Evolutionary conservation across 768 basidiomycete species (phyloP).

Genomic region (Suillus variegatus): DNA sequence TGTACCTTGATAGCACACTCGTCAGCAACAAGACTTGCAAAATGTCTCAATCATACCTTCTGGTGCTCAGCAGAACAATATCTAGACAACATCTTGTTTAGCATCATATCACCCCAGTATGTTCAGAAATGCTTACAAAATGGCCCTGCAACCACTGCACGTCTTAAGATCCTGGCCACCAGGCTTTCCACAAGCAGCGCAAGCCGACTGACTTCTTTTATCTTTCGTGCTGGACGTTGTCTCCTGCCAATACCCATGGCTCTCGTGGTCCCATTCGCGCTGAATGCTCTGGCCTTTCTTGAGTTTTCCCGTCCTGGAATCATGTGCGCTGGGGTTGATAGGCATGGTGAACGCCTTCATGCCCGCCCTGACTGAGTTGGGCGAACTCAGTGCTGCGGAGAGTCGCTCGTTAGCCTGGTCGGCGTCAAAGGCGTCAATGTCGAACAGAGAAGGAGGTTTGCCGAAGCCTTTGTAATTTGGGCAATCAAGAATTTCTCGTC

Average conservation of each 20-base stretch:
- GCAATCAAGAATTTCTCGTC: conserved; percentile 28
- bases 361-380: conserved; percentile 30
- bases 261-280: conserved; percentile 19
- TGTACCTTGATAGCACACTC: conserved; percentile 15
- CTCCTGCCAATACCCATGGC: conserved; percentile 28
- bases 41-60: conserved; percentile 16
- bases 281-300: conserved; percentile 10
- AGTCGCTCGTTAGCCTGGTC: conserved; percentile 24
- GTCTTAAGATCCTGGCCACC: conserved; percentile 25
- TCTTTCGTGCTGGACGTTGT: conserved; percentile 25
- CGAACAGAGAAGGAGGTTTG: conserved; percentile 26
- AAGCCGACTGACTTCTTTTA: conserved; percentile 24
- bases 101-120: conserved; percentile 13
- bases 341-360: conserved; percentile 29
- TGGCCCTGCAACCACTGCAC: conserved; percentile 28
- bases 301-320: conserved; percentile 6
- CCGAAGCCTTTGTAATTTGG: conserved; percentile 32
- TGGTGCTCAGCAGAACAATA: conserved; percentile 20
- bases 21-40: conserved; percentile 6
- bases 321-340: conserved; percentile 12
- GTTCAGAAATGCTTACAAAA: conserved; percentile 17
- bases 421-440: conserved; percentile 26
- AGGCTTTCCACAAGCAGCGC: conserved; percentile 33
- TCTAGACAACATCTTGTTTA: background rate
- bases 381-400: conserved; percentile 22